Percentiles rank a stretch among this genome's conserved stretches.
These are phyloP conservation scores for Besnoitia besnoiti DNA, from an alignment of 169 alveolate genomes.

Conservation along the genomic window DNA sequence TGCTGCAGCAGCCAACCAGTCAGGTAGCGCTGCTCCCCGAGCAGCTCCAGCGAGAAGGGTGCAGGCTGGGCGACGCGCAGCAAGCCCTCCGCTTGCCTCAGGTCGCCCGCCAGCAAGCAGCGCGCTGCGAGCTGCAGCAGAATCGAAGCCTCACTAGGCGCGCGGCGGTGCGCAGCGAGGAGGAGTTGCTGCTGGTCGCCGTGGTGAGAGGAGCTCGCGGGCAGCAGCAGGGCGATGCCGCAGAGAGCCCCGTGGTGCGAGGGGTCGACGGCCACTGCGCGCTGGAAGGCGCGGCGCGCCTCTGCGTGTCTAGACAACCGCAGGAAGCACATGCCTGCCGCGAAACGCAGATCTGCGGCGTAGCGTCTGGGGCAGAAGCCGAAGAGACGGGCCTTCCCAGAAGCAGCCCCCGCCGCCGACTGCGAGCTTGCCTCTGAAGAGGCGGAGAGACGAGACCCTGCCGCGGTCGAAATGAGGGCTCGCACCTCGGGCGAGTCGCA, in stretches of 20 bases:
- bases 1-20: constrained; percentile 56
- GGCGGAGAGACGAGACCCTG: background rate
- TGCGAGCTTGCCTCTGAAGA: background rate
- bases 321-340: constrained; percentile 42
- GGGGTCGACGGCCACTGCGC: constrained; percentile 39
- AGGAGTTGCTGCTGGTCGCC: constrained; percentile 44
- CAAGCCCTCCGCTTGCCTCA: constrained; percentile 42
- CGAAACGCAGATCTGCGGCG: constrained; percentile 48
- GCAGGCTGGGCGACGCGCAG: constrained; percentile 42
- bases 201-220: background rate
- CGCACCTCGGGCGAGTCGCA: background rate
- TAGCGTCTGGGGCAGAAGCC: background rate
- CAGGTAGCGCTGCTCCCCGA: constrained; percentile 36
- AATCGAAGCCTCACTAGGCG: constrained; percentile 49
- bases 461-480: background rate
- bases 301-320: constrained; percentile 23
- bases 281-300: constrained; percentile 29
- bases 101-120: constrained; percentile 38
- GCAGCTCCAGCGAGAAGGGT: constrained; percentile 18
- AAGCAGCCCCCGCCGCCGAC: background rate
- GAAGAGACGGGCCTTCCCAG: background rate
- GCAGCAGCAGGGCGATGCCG: constrained; percentile 34
- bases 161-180: constrained; percentile 30
- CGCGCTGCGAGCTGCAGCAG: constrained; percentile 58
- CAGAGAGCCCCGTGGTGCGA: constrained; percentile 36